Evolutionary conservation across 2,329 filamentous ascomycete genomes (phyloP).

Genomic region (Cercospora sojina): DNA sequence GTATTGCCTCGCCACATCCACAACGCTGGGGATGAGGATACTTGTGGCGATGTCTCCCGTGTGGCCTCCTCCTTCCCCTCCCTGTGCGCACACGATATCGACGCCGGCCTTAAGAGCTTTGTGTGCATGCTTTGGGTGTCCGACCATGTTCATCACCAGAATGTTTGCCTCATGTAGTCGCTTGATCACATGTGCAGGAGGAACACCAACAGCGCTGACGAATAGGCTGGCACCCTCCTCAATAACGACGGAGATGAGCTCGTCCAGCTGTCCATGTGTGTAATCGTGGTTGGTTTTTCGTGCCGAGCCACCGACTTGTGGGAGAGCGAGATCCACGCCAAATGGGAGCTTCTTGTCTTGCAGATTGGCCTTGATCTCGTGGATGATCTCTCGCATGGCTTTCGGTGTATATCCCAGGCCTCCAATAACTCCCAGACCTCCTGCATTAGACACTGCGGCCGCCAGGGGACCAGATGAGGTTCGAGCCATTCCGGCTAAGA

Average conservation of each 20-base stretch:
- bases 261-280: slow-evolving; percentile 82
- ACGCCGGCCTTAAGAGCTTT: slow-evolving; percentile 86
- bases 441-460: slow-evolving; percentile 84
- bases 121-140: slow-evolving; percentile 83
- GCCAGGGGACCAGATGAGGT: slow-evolving; percentile 76
- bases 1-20: slow-evolving; percentile 76
- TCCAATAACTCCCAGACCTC: slow-evolving; percentile 68
- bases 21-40: slow-evolving; percentile 83
- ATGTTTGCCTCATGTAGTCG: slow-evolving; percentile 76
- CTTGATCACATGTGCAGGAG: slow-evolving; percentile 70
- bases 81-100: slow-evolving; percentile 89
- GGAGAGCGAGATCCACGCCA: slow-evolving; percentile 86
- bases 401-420: slow-evolving; percentile 67
- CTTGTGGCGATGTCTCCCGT: slow-evolving; percentile 83
- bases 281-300: slow-evolving; percentile 96
- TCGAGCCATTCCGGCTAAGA: slow-evolving; percentile 92
- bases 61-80: slow-evolving; percentile 89
- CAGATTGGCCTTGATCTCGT: slow-evolving; percentile 78
- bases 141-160: slow-evolving; percentile 96
- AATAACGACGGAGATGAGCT: slow-evolving; percentile 83
- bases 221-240: slow-evolving; percentile 81
- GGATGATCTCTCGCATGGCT: slow-evolving; percentile 76
- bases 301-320: slow-evolving; percentile 79
- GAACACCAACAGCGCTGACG: slow-evolving; percentile 84
- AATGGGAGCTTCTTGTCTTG: slow-evolving; percentile 70